Evolutionary conservation across 2,329 filamentous ascomycete genomes (phyloP).

Genomic region (Ambrosiella xylebori): DNA sequence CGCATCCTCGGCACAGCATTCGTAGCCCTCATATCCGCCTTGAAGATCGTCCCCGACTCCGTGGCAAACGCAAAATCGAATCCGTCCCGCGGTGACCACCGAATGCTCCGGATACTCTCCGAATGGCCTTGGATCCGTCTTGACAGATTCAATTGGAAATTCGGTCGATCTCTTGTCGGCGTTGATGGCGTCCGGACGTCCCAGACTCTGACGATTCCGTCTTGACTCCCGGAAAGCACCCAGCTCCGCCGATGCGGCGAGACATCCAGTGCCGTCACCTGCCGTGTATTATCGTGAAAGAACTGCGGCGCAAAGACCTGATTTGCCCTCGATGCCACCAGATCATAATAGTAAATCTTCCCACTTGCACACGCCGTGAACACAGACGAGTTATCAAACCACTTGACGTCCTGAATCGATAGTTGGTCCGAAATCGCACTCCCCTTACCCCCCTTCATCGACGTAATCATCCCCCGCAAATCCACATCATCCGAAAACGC

Average conservation of each 20-base stretch:
- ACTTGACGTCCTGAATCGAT: constrained; percentile 46
- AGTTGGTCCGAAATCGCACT: constrained; percentile 33
- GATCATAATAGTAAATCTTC: constrained; percentile 47
- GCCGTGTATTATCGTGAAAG: constrained; percentile 42
- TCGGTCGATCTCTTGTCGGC: constrained; percentile 22
- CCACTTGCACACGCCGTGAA: constrained; percentile 48
- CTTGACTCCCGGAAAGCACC: constrained; percentile 45
- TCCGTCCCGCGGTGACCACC: constrained; percentile 46
- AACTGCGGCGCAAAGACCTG: constrained; percentile 31
- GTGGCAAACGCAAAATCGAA: constrained; percentile 48
- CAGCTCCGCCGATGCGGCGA: constrained; percentile 41
- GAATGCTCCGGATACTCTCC: constrained; percentile 43
- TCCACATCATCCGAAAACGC: constrained; percentile 39
- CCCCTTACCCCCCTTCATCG: constrained; percentile 27
- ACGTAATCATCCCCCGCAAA: constrained; percentile 36
- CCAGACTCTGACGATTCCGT: constrained; percentile 44
- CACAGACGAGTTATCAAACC: constrained; percentile 36
- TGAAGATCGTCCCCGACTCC: constrained; percentile 42
- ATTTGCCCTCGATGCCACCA: constrained; percentile 31
- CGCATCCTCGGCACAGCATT: constrained; percentile 32
- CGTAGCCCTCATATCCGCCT: constrained; percentile 44
- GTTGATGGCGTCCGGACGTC: constrained; percentile 36
- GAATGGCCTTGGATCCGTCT: constrained; percentile 32
- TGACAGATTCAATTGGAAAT: constrained; percentile 32
- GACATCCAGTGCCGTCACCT: constrained; percentile 46